These are phyloP conservation scores for Linaria vulgaris DNA, from an alignment of 257 asterid species.

Conservation along the genomic window DNA sequence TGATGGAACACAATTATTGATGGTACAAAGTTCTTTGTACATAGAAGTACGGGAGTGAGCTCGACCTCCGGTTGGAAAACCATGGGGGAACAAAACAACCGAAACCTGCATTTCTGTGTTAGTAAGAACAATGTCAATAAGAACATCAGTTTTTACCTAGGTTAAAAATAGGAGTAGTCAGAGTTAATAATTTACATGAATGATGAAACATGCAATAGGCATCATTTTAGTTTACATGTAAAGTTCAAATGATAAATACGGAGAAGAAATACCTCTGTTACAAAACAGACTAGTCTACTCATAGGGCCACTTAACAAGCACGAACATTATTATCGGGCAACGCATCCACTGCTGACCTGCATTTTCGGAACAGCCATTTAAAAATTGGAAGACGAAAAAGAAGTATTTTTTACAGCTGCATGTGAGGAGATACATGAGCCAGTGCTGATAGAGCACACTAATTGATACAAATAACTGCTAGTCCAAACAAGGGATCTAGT, in stretches of 20 bases:
- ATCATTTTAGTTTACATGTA: background rate
- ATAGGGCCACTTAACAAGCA: slow-evolving; percentile 29
- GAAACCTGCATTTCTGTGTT: background rate
- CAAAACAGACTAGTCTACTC: slow-evolving; percentile 20
- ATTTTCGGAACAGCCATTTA: background rate
- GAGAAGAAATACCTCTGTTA: slow-evolving; percentile 19
- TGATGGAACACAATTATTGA: too few species aligned
- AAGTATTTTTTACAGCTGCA: background rate
- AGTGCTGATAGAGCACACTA: background rate
- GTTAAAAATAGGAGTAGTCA: too few species aligned
- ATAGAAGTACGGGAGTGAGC: too few species aligned
- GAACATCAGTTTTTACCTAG: background rate
- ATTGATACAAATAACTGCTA: background rate
- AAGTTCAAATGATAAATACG: slow-evolving; percentile 1
- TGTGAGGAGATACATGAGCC: background rate
- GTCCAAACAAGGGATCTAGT: background rate
- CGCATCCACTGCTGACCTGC: slow-evolving; percentile 35
- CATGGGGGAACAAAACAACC: background rate
- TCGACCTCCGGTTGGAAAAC: too few species aligned
- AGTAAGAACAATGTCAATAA: background rate
- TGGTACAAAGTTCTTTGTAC: too few species aligned
- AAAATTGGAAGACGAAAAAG: background rate
- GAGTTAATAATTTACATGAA: too few species aligned
- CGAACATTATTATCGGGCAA: slow-evolving; percentile 25
- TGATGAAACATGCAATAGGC: too few species aligned